Conservation (phyloP, 306 rosid species). For the Gynostemma pentaphyllum region DNA sequence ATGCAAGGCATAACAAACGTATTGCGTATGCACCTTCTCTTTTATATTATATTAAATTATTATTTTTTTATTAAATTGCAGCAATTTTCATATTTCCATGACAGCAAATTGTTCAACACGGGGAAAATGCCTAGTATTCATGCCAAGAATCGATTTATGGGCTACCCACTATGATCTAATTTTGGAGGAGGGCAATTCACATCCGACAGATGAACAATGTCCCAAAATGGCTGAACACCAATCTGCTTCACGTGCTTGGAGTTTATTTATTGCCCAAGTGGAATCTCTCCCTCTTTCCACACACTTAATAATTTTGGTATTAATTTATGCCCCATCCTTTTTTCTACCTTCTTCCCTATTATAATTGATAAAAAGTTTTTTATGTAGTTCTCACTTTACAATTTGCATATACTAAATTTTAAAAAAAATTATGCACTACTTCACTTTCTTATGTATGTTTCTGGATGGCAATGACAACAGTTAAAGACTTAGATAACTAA, state of each 20-base stretch:
- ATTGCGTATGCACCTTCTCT: conserved; percentile 40
- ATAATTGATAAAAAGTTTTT: too few species aligned
- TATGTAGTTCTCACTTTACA: too few species aligned
- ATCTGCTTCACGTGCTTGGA: conserved; percentile 64
- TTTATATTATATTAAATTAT: background rate
- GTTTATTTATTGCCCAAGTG: conserved; percentile 66
- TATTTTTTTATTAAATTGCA: background rate
- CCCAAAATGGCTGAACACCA: conserved; percentile 14
- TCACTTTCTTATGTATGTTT: background rate
- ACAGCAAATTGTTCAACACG: conserved; percentile 65
- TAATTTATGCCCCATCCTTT: background rate
- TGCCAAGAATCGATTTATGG: conserved; percentile 95
- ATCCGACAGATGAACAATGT: conserved; percentile 22
- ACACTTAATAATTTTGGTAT: conserved; percentile 70
- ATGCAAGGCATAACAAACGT: conserved; percentile 63
- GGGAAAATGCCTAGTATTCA: conserved; percentile 47
- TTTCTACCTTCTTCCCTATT: too few species aligned
- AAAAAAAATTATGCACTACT: too few species aligned
- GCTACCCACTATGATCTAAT: conserved; percentile 31
- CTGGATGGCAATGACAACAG: background rate
- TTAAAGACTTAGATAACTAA: too few species aligned
- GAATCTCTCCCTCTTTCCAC: conserved; percentile 41
- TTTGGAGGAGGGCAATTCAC: conserved; percentile 30
- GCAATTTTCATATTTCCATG: conserved; percentile 10
- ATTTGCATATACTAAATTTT: too few species aligned